phyloP scores from a whole-genome alignment of 345 rosid species.

The Melastoma malabathricum region DNA sequence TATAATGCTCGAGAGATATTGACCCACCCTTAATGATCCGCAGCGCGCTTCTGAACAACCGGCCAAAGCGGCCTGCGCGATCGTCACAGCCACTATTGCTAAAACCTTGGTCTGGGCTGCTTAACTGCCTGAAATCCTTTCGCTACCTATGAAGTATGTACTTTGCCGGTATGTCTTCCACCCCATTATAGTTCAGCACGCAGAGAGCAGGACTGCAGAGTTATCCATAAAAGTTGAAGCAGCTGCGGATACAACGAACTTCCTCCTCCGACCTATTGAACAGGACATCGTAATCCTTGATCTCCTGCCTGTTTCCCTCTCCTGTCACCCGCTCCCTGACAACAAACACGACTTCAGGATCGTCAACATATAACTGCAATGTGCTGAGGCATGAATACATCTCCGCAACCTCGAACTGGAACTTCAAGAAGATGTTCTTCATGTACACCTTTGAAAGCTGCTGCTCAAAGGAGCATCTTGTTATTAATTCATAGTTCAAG shows the following conservation, averaged over 20 bases:
- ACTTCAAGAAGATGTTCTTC: conserved; percentile 50
- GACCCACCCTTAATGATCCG: conserved; percentile 61
- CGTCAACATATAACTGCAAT: conserved; percentile 51
- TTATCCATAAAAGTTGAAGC: conserved; percentile 76
- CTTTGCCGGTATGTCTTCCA: conserved; percentile 50
- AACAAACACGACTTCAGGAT: conserved; percentile 49
- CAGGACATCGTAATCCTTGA: conserved; percentile 56
- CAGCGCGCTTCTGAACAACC: conserved; percentile 38
- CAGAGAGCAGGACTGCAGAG: conserved; percentile 74
- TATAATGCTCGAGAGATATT: conserved; percentile 49
- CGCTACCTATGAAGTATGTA: conserved; percentile 56
- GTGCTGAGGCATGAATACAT: conserved; percentile 82
- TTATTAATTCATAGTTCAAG: conserved; percentile 32
- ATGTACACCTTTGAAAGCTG: conserved; percentile 69
- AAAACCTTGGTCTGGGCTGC: conserved; percentile 18
- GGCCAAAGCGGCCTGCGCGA: conserved; percentile 38
- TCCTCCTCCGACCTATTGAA: conserved; percentile 63
- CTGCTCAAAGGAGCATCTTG: conserved; percentile 62
- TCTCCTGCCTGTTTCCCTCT: conserved; percentile 45
- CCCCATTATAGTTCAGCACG: conserved; percentile 62
- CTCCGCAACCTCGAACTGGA: conserved; percentile 75
- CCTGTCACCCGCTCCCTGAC: conserved; percentile 55
- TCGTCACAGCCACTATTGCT: conserved; percentile 11
- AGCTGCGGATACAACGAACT: conserved; percentile 75
- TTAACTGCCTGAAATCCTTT: conserved; percentile 48